A percentile compares a stretch with the other conserved stretches of the same genome.
Evolutionary conservation across 345 rosid genomes (phyloP).

Genomic region (Tarenaya hassleriana): DNA sequence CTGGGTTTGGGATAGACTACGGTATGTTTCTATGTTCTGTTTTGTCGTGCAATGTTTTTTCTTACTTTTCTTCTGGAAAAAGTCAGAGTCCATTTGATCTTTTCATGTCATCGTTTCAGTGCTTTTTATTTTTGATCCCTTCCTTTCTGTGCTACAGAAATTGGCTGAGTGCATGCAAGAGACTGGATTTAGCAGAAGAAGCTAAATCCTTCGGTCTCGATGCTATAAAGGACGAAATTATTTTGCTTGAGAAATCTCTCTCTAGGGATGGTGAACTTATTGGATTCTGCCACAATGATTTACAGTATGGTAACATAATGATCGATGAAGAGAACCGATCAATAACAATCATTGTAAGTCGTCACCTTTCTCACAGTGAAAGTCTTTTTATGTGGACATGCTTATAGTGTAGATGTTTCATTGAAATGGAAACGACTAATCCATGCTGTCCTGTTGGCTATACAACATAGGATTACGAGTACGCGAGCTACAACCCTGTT

Average conservation of each 20-base stretch:
- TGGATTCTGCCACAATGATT: slow-evolving; percentile 91
- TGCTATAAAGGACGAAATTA: slow-evolving; percentile 52
- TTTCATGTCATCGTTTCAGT: too few species aligned
- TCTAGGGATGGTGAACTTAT: slow-evolving; percentile 33
- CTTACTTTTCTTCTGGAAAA: neutral
- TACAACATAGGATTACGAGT: slow-evolving; percentile 81
- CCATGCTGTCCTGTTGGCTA: neutral
- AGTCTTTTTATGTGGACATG: neutral
- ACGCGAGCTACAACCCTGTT: slow-evolving; percentile 76
- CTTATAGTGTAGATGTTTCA: neutral
- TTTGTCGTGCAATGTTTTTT: too few species aligned
- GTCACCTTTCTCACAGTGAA: slow-evolving; percentile 8
- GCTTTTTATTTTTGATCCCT: neutral
- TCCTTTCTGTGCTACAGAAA: slow-evolving; percentile 35
- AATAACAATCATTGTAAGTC: slow-evolving; percentile 83
- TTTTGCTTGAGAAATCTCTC: slow-evolving; percentile 49
- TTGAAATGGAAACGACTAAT: neutral
- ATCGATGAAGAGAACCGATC: slow-evolving; percentile 73
- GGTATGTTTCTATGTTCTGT: slow-evolving; percentile 33
- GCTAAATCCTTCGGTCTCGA: slow-evolving; percentile 56
- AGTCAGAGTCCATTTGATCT: slow-evolving; percentile 3
- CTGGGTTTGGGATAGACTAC: slow-evolving; percentile 70
- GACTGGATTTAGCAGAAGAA: slow-evolving; percentile 54
- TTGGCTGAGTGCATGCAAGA: slow-evolving; percentile 62
- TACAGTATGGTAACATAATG: slow-evolving; percentile 98